A percentile compares a stretch with the other conserved stretches of the same genome.
Conservation (phyloP, 257 asterid genomes). For the Fraxinus americana region DNA sequence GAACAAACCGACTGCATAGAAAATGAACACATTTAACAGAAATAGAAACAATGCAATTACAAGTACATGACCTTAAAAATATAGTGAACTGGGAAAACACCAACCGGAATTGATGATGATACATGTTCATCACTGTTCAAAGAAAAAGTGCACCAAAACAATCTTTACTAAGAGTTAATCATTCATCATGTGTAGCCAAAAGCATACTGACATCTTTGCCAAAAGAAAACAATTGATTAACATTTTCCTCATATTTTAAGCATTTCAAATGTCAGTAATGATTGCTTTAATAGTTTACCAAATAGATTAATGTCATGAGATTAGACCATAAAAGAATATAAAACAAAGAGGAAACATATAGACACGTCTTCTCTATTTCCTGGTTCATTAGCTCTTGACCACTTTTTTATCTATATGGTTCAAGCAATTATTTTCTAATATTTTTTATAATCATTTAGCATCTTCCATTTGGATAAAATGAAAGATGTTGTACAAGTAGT, state of each 20-base stretch:
- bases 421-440: not conserved
- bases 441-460: not conserved
- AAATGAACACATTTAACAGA: slow-evolving; percentile 2
- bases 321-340: not conserved
- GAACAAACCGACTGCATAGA: slow-evolving; percentile 87
- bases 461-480: not conserved
- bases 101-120: too few species aligned
- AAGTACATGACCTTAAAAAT: slow-evolving; percentile 5
- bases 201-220: not conserved
- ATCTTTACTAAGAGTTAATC: not conserved
- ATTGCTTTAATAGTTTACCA: not conserved
- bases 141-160: not conserved
- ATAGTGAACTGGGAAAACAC: not conserved
- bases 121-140: too few species aligned
- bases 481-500: not conserved
- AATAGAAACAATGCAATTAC: not conserved
- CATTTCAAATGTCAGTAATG: not conserved
- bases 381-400: not conserved
- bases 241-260: not conserved
- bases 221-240: not conserved
- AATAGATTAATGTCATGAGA: not conserved
- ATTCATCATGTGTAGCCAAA: not conserved
- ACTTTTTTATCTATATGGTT: not conserved
- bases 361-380: not conserved
- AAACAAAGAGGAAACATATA: not conserved